Evolutionary conservation across 2,329 filamentous ascomycete species (phyloP), one percentile per base, ranked within the genome.

Genomic region (Cladophialophora yegresii): DNA sequence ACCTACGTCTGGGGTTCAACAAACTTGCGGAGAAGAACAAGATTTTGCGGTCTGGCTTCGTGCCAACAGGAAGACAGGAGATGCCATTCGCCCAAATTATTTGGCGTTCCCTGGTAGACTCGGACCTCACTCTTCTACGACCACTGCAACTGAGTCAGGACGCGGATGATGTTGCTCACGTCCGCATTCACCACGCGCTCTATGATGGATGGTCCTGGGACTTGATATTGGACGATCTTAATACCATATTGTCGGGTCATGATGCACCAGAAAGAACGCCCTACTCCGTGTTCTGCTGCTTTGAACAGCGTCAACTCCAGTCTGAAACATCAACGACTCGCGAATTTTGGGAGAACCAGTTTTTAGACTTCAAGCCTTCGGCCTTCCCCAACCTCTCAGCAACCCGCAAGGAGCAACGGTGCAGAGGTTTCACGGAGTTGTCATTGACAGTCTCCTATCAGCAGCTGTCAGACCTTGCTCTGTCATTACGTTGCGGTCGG

Each of bases 191-290:
- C 73, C 93, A 97, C 76, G 87, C 91, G 0, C 75, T 96, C 0
- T 97, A 96, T 72, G 93, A 97, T 75, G 93, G 92, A n/a, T 97
- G 93, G 93, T 93, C 92, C 0, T 83, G 92, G 72, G 89, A 96
- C 58, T 79, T 93, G 32, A 76, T 96, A 0, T 73, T 91, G 13
- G 78, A 83, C 28, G 91, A 96, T 73, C 77, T 96, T 4, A 80
- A 83, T 3, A 72, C 71, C 0, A 69, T 89, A 1, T 71, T 89
- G 72, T 63, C 69, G 20, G 74, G 73, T 7, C 60, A 71, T 2
- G n/a, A 70, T 0, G 43, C 73, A 13, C 68, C 66, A 0, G 49
- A 70, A 0, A 81, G 87, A 30, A 84, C 86, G 0, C 81, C 86
- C 28, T 96, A 91, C 70, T 77, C 80, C 0, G 72, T 82, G 0